These are phyloP conservation scores for Craterostigma plantagineum DNA, from an alignment of 257 asterid species.

Conservation along the genomic window DNA sequence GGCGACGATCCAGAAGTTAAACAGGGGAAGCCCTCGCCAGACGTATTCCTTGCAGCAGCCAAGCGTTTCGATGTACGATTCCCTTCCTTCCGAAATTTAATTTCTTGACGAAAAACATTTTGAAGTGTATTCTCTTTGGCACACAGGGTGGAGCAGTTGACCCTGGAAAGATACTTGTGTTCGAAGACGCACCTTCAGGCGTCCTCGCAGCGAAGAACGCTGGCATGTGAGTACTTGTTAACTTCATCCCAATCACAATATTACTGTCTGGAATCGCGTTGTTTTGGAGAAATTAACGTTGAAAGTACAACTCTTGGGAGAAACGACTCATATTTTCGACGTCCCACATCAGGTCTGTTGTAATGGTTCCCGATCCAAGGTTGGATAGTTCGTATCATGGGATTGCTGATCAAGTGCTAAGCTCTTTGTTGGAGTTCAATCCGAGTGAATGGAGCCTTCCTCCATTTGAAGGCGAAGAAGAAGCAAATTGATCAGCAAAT, in stretches of 20 bases:
- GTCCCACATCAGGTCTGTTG: conserved; percentile 88
- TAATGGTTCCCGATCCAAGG: conserved; percentile 93
- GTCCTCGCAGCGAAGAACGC: conserved; percentile 89
- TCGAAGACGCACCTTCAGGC: conserved; percentile 93
- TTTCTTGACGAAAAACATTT: too few species aligned
- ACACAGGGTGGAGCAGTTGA: conserved; percentile 65
- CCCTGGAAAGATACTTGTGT: conserved; percentile 53
- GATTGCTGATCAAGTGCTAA: conserved; percentile 63
- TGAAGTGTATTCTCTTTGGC: conserved; percentile 10
- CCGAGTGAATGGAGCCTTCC: conserved; percentile 76
- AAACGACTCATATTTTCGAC: too few species aligned
- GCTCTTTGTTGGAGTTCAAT: conserved; percentile 59
- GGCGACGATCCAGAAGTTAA: conserved; percentile 98
- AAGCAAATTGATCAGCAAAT: neutral
- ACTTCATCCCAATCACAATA: neutral
- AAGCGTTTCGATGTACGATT: conserved; percentile 68
- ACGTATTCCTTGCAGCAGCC: conserved; percentile 79
- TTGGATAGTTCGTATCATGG: conserved; percentile 48
- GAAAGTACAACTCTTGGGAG: too few species aligned
- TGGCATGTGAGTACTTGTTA: conserved; percentile 50
- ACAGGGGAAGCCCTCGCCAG: conserved; percentile 93
- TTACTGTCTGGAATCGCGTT: too few species aligned
- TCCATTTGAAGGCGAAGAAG: neutral
- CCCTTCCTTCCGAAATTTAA: too few species aligned
- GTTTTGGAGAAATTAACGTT: too few species aligned